Evolutionary conservation across 345 rosid genomes (phyloP).

Genomic region (Eucalyptus camaldulensis): DNA sequence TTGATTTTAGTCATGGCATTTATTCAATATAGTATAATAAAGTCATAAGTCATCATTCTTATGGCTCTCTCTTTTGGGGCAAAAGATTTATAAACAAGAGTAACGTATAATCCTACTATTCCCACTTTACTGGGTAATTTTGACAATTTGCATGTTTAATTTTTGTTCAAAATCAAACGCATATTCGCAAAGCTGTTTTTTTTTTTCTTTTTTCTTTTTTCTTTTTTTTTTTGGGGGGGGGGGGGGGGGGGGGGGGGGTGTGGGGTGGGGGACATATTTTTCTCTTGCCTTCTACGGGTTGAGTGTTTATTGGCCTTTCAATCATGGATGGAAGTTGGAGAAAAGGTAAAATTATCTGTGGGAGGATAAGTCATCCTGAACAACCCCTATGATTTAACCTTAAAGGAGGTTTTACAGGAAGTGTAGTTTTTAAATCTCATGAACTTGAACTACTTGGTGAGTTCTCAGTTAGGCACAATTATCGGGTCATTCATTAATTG

Average conservation of each 20-base stretch:
- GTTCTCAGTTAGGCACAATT: background rate
- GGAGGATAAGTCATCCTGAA: background rate
- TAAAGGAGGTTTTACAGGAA: background rate
- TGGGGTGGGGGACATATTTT: background rate
- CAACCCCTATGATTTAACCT: background rate
- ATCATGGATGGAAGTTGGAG: background rate
- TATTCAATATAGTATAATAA: background rate
- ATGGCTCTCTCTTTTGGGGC: background rate
- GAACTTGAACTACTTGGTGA: background rate
- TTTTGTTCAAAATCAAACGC: background rate
- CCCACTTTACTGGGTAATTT: background rate
- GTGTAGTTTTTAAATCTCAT: background rate
- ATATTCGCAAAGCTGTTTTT: background rate
- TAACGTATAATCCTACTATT: background rate
- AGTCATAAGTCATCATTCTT: background rate
- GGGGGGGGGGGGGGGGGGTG: background rate
- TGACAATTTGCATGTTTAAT: background rate
- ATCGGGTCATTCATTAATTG: background rate
- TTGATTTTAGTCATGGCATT: background rate
- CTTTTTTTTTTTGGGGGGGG: background rate
- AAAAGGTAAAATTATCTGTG: background rate
- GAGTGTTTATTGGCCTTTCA: background rate
- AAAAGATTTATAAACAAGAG: background rate
- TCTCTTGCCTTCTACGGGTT: background rate
- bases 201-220: background rate